Percentiles rank a stretch among this genome's conserved stretches.
Conservation (phyloP, 2,329 filamentous ascomycete genomes). For the Fusarium scirpi region DNA sequence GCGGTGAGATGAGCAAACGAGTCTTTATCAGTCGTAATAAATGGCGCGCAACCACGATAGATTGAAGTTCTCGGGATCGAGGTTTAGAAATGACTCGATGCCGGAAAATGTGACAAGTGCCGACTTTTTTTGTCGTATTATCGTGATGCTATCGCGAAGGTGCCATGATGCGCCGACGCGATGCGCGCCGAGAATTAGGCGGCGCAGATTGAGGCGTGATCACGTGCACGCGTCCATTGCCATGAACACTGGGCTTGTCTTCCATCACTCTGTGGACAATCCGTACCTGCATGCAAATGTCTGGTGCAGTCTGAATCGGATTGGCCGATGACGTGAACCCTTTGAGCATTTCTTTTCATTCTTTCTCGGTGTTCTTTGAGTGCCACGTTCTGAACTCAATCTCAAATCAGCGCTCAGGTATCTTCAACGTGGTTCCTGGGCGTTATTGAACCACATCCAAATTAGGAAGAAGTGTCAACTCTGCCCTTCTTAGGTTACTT, state of each 20-base stretch:
- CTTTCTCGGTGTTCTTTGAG: background rate
- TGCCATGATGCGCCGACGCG: constrained; percentile 48
- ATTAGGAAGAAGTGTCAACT: background rate
- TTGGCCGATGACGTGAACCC: background rate
- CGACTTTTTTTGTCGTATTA: constrained; percentile 34
- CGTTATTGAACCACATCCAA: background rate
- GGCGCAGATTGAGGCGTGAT: constrained; percentile 48
- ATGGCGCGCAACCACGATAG: background rate
- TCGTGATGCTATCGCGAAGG: constrained; percentile 42
- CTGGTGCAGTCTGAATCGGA: background rate
- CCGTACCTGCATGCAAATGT: background rate
- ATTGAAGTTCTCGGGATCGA: background rate
- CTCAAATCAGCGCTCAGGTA: background rate
- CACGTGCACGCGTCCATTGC: constrained; percentile 42
- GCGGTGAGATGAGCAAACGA: constrained; percentile 25
- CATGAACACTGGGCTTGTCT: background rate
- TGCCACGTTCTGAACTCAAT: background rate
- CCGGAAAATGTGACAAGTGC: constrained; percentile 5
- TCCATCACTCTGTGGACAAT: background rate
- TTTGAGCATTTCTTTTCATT: background rate
- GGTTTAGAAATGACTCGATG: background rate
- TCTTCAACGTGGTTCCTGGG: background rate
- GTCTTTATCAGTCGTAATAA: background rate
- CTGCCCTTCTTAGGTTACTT: background rate
- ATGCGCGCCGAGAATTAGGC: constrained; percentile 54